phyloP scores from a whole-genome alignment of 352 stramenopile genomes.

The Discostella stelligera region DNA sequence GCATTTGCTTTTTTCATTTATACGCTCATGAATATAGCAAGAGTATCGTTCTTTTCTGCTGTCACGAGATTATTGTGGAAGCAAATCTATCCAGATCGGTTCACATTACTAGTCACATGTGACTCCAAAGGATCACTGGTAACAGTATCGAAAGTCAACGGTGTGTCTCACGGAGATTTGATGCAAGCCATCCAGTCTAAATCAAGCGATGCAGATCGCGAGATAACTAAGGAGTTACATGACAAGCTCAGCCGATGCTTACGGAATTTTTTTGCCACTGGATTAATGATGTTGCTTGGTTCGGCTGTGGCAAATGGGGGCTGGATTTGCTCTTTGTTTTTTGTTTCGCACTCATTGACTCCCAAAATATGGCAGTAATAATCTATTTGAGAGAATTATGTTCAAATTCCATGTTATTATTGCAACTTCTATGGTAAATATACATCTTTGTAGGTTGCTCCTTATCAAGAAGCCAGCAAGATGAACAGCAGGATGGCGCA shows the following conservation, averaged over 20 bases:
- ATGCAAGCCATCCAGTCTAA: conserved; percentile 39
- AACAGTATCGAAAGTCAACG: conserved; percentile 20
- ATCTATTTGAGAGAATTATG: not conserved
- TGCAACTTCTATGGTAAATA: no score
- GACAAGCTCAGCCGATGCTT: conserved; percentile 34
- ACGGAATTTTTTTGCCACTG: conserved; percentile 34
- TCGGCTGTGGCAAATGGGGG: conserved; percentile 22
- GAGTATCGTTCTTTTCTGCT: conserved; percentile 44
- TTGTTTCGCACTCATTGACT: conserved; percentile 33
- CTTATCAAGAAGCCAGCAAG: no score
- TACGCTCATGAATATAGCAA: conserved; percentile 49
- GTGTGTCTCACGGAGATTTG: conserved; percentile 30
- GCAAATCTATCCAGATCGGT: conserved; percentile 47
- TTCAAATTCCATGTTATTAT: no score
- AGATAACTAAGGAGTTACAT: conserved; percentile 30
- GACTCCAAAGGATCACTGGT: conserved; percentile 40
- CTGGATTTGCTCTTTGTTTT: conserved; percentile 29
- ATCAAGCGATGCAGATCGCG: conserved; percentile 9
- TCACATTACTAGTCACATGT: conserved; percentile 46
- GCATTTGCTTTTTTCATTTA: conserved; percentile 46
- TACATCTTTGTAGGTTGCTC: no score
- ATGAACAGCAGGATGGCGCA: no score
- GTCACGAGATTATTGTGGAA: conserved; percentile 51
- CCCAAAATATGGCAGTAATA: conserved; percentile 21
- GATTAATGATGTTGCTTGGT: conserved; percentile 9